Conservation (phyloP, 164 flowering plant genomes). For the Chimonanthus salicifolius region DNA sequence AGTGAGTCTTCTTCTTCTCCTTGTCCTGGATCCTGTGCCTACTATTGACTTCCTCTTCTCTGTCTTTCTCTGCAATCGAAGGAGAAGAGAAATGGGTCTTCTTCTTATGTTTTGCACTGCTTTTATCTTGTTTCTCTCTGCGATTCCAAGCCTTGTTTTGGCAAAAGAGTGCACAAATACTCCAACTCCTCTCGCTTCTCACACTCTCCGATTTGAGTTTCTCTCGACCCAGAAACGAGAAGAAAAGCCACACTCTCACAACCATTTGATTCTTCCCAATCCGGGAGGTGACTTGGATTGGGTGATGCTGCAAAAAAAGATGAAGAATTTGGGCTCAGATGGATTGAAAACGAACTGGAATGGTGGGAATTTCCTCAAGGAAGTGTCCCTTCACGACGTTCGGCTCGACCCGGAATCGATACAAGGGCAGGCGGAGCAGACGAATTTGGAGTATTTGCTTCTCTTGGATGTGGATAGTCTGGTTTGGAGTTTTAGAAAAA, state of each 20-base stretch:
- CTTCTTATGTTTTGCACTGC: neutral
- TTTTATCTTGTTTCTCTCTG: neutral
- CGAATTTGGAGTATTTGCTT: conserved; percentile 85
- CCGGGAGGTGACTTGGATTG: conserved; percentile 21
- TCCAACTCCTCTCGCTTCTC: conserved; percentile 51
- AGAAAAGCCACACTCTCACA: conserved; percentile 39
- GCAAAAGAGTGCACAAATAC: conserved; percentile 72
- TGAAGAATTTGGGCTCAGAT: conserved; percentile 35
- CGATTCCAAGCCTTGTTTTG: neutral
- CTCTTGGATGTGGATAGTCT: conserved; percentile 73
- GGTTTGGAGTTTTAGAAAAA: conserved; percentile 87
- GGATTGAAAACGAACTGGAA: neutral
- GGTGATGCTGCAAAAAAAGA: conserved; percentile 50
- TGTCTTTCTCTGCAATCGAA: neutral
- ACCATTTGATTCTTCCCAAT: conserved; percentile 53
- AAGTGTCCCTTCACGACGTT: conserved; percentile 73
- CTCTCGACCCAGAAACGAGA: conserved; percentile 44
- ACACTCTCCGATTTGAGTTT: conserved; percentile 49
- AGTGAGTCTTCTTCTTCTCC: neutral
- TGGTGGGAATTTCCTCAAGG: conserved; percentile 41
- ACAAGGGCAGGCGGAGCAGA: conserved; percentile 68
- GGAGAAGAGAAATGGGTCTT: neutral
- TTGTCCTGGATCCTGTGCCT: too few species aligned
- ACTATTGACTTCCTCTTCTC: neutral
- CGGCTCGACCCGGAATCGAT: conserved; percentile 47